Base-by-base conservation (phyloP, 2,329 filamentous ascomycete genomes). In the Xylariaceae sp. region DNA sequence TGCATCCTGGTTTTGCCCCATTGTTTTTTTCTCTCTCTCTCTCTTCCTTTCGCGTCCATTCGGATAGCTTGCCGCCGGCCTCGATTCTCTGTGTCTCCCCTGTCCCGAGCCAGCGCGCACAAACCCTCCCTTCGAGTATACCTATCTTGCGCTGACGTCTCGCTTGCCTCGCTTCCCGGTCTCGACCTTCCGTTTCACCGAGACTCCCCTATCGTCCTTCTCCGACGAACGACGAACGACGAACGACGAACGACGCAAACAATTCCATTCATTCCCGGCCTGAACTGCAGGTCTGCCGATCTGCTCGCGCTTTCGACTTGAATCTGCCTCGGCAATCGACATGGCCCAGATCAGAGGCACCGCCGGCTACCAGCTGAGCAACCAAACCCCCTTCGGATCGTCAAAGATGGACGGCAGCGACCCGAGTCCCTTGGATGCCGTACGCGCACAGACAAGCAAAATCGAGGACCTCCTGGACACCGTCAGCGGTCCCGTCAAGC, bases 401-500 rank as follows among this genome's bases (percentile, higher is more conserved):
- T 78, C 78, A 56, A 79, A 76, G 66, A 77, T 74, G 63, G 80
- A 87, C 63, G 82, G 79, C 56, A 81, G 80, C 69, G 86, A 91
- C 66, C 81, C 86, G 47, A 89, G 84, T 72, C 85, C 87, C 55
- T 83, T 99, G 64, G 94, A 96, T 72, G 82, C 89, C 66, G 90
- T 99, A 70, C 83, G 94, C 61, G 84, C 91, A 72, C 91, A 97
- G 74, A 99, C 94, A 50, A 96, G 89, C 86, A 97, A 96, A 81
- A 92, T 99, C 63, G 94, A 99, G 76, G 94, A 99, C 71, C 76
- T 89, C 70, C 74, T 99, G 70, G 94, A 97, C 73, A 89, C 83
- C 31, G 64, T 91, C 68, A 87, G 90, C 67, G 92, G 96, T 70
- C 94, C 94, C 47, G 75, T 97, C 64, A 97, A 96, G 80, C 94